Evolutionary conservation across 257 asterid genomes (phyloP).

Genomic region (Handroanthus guayacan): DNA sequence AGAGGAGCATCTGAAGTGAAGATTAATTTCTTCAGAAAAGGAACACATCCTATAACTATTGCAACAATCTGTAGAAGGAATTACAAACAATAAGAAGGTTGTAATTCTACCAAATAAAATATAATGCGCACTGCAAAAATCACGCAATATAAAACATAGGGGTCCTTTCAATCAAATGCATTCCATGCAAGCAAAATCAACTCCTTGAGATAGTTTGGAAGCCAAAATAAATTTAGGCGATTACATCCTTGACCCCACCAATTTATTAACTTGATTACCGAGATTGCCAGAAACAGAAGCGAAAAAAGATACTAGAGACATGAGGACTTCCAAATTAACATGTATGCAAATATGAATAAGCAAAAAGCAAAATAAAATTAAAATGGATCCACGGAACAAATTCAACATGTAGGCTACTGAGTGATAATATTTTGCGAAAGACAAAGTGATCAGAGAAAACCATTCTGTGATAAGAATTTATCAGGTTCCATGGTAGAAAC

Average conservation of each 20-base stretch:
- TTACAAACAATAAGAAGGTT: slow-evolving; percentile 14
- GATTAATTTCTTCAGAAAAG: slow-evolving; percentile 75
- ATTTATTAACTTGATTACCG: slow-evolving; percentile 4
- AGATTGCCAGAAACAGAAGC: not conserved
- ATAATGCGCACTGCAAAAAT: not conserved
- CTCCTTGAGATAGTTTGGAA: slow-evolving; percentile 19
- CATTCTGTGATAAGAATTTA: slow-evolving; percentile 4
- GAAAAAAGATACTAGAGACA: not conserved
- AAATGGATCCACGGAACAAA: not conserved
- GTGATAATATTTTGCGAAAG: not conserved
- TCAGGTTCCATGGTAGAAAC: slow-evolving; percentile 1
- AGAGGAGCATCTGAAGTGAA: slow-evolving; percentile 92
- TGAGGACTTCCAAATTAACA: not conserved
- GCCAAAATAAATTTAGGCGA: slow-evolving; percentile 7
- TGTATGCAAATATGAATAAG: not conserved
- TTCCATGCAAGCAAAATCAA: slow-evolving; percentile 1
- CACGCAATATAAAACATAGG: not conserved
- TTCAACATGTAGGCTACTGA: not conserved
- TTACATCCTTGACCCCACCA: slow-evolving; percentile 11
- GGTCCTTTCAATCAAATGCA: slow-evolving; percentile 26
- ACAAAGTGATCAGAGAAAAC: not conserved
- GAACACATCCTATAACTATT: slow-evolving; percentile 85
- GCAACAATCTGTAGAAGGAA: slow-evolving; percentile 74
- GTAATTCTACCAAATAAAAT: not conserved
- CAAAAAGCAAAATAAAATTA: not conserved